Evolutionary conservation across 352 stramenopile species (phyloP), one percentile per base, ranked within the genome.

Genomic region (Halophytophthora batemanensis): DNA sequence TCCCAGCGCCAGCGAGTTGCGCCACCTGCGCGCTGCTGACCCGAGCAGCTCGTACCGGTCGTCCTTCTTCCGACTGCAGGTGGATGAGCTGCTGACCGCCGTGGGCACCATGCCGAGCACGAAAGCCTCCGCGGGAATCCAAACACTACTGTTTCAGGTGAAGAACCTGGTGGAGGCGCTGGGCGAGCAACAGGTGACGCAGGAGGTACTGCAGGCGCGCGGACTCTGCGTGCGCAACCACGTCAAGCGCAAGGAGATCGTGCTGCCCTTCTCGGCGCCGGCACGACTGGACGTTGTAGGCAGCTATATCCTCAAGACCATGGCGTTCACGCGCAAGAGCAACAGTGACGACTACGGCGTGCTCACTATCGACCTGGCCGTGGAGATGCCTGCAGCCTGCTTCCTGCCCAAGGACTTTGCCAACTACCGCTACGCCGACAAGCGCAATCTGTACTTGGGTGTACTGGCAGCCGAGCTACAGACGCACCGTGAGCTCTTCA

Each of bases 381-480:
- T 96, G 13, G 73, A 90, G 58, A 96, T 97, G 56, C 88, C 88
- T 0, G 43, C 59, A 6, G 58, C 52, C 6, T 96, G 87, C 63
- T 92, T 97, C 53, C 37, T 94, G 17, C 82, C 82, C 10, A 95
- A 95, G 58, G 88, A 97, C 54, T 92, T 93, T 58, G 62, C 82
- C 39, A 96, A 96, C 69, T 94, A 93, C 64, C 69, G 83, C 21
- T 96, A 96, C 58, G 74, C 86, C 5, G 87, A 96, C 74, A 96
- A 96, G 66, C 74, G 87, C 28, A 90, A 86, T 45, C 45, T 96
- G 55, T 96, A 96, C 51, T 56, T 96, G 0, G 86, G 79, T 3
- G 76, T 96, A 17, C 35, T 97, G 19, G 70, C 74, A 2, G 59
- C 67, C 0, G 69, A 85, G 19, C 58, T 95, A 41, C 68, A 92